Evolutionary conservation across 2,329 filamentous ascomycete species (phyloP), one percentile per base, ranked within the genome.

Genomic region (Torrubiella hemipterigena): DNA sequence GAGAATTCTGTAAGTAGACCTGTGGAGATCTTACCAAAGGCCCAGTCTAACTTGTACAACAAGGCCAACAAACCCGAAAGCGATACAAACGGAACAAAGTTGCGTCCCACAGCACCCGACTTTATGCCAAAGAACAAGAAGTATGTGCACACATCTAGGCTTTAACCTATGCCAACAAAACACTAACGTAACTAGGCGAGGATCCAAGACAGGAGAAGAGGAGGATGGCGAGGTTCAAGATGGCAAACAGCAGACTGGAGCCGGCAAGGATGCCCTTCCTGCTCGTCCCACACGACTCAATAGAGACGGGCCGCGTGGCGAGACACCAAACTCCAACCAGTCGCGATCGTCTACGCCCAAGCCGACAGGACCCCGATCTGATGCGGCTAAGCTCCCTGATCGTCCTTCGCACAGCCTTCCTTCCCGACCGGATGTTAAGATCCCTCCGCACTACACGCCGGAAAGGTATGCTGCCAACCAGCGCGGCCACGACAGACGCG

Each of bases 191-290:
- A 40, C 52, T 35, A 55, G 54, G 62, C 61, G 53, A 36, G 44
- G 43, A 28, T 9, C 27, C 16, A 35, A 38, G 35, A 38, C 52
- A 10, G 50, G 51, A 2, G 74, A 78, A 38, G 70, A 73, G 32
- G 80, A 85, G 49, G 80, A 85, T 46, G 80, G 80, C 14, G 80
- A 85, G 49, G 77, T 83, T 16, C 71, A 75, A 39, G 79, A 83
- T 43, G 61, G 59, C 20, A 73, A 48, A 29, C 48, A 52, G 9
- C 42, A 42, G 17, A 27, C 29, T 13, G 37, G 33, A 8, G 18
- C 42, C 3, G 29, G 26, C 7, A 56, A 47, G 59, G 52, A 59
- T 15, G 38, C 43, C 3, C 32, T 58, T 8, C 55, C 55, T 3
- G 43, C 49, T 5, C 54, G 49, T 25, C 54, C 53, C 7, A 35